Evolutionary conservation across 306 rosid genomes (phyloP).

Genomic region (Rosa rugosa): DNA sequence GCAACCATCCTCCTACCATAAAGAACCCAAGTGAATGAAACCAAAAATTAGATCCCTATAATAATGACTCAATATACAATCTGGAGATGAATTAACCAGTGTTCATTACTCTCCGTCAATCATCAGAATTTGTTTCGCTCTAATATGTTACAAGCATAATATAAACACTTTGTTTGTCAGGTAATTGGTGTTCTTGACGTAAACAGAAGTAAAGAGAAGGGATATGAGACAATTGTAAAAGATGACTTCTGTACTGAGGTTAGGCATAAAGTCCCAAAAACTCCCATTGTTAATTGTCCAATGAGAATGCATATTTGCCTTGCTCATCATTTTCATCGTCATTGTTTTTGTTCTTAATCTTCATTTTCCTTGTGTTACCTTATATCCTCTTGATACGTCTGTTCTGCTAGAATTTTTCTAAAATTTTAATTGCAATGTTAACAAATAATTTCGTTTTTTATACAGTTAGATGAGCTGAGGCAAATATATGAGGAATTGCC

Average conservation of each 20-base stretch:
- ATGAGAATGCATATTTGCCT: neutral
- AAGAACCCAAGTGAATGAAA: neutral
- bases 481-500: slow-evolving; percentile 94
- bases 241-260: slow-evolving; percentile 98
- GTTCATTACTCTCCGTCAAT: neutral
- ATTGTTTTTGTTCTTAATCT: neutral
- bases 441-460: slow-evolving; percentile 17
- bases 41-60: neutral
- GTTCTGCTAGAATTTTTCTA: slow-evolving; percentile 13
- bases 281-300: slow-evolving; percentile 22
- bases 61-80: neutral
- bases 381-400: slow-evolving; percentile 28
- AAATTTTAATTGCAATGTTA: slow-evolving; percentile 19
- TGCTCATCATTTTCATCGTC: neutral
- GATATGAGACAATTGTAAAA: slow-evolving; percentile 82
- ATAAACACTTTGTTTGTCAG: slow-evolving; percentile 39
- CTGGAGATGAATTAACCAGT: neutral
- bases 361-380: slow-evolving; percentile 5
- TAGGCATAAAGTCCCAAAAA: slow-evolving; percentile 22
- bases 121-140: slow-evolving; percentile 3
- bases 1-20: too few relatives aligned
- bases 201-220: slow-evolving; percentile 83
- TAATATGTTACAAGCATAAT: slow-evolving; percentile 20
- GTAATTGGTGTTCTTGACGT: slow-evolving; percentile 90
- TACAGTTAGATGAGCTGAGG: slow-evolving; percentile 95